Conservation (phyloP, 2,329 filamentous ascomycete species). For the Nemania abortiva region DNA sequence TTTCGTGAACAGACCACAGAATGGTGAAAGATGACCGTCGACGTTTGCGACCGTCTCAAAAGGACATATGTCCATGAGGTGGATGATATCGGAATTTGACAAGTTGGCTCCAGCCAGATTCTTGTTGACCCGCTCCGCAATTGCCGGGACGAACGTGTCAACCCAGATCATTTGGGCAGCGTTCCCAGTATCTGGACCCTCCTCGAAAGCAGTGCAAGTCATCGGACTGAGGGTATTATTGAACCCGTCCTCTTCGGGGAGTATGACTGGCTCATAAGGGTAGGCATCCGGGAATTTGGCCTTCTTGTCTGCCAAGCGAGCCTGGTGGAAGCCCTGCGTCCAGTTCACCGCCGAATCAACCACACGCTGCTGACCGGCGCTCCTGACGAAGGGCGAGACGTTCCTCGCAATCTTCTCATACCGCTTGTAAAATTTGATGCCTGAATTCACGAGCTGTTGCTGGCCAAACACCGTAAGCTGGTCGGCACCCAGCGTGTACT, state of each 20-base stretch:
- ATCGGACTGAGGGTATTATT: constrained; percentile 89
- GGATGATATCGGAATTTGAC: constrained; percentile 70
- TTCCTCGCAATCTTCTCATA: constrained; percentile 73
- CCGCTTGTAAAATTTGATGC: constrained; percentile 78
- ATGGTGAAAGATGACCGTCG: constrained; percentile 70
- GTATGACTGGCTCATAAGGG: constrained; percentile 70
- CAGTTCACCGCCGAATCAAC: constrained; percentile 81
- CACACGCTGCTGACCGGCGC: constrained; percentile 77
- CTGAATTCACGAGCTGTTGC: constrained; percentile 79
- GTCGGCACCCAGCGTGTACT: constrained; percentile 77
- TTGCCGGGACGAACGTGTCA: constrained; percentile 72
- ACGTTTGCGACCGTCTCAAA: constrained; percentile 80
- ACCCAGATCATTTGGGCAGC: constrained; percentile 69
- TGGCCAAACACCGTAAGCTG: constrained; percentile 76
- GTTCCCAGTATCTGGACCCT: constrained; percentile 63
- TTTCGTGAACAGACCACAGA: constrained; percentile 80
- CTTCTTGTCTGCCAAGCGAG: constrained; percentile 57
- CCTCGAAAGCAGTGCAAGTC: constrained; percentile 77
- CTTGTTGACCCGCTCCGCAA: constrained; percentile 76
- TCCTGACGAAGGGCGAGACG: constrained; percentile 76
- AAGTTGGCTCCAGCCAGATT: constrained; percentile 77
- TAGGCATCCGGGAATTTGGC: constrained; percentile 59
- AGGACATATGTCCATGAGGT: constrained; percentile 89
- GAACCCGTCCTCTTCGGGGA: constrained; percentile 73
- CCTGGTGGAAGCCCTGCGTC: constrained; percentile 76